Evolutionary conservation across 805 yeast species (phyloP).

Genomic region (Pichia paraexigua): DNA sequence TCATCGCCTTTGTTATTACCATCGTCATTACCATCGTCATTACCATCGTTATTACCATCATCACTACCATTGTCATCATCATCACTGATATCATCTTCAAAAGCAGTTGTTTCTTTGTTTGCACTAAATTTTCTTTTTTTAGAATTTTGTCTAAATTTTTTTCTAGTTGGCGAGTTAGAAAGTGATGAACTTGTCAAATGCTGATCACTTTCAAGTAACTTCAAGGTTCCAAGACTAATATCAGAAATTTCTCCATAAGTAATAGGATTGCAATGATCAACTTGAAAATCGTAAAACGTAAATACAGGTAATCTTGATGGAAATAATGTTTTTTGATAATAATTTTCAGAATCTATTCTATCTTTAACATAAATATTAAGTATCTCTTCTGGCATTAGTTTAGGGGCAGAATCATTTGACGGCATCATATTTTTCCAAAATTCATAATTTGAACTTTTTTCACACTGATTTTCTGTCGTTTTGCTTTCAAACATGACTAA

Average conservation of each 20-base stretch:
- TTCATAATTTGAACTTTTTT: background rate
- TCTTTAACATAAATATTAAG: background rate
- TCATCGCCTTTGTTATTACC: too few species aligned
- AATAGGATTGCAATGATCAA: background rate
- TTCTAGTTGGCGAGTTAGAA: background rate
- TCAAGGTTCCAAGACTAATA: background rate
- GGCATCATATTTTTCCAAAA: background rate
- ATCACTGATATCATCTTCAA: too few species aligned
- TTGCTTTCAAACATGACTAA: background rate
- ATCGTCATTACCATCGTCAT: background rate
- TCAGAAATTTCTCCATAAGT: background rate
- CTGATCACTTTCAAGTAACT: background rate
- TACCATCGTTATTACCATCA: too few species aligned
- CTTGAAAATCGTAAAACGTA: background rate
- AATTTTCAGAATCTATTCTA: slow-evolving; percentile 3
- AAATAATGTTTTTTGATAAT: slow-evolving; percentile 7
- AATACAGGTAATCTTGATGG: slow-evolving; percentile 2
- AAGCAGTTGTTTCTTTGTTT: too few species aligned
- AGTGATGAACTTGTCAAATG: background rate
- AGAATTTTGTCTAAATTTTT: background rate
- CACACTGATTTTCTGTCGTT: background rate
- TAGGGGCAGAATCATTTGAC: background rate
- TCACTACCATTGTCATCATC: too few species aligned
- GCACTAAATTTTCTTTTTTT: background rate
- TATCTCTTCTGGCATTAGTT: background rate